Percentiles rank a stretch among this genome's conserved stretches.
These are phyloP conservation scores for Didymella lethalis DNA, from an alignment of 2,329 filamentous ascomycete species.

Conservation along the genomic window DNA sequence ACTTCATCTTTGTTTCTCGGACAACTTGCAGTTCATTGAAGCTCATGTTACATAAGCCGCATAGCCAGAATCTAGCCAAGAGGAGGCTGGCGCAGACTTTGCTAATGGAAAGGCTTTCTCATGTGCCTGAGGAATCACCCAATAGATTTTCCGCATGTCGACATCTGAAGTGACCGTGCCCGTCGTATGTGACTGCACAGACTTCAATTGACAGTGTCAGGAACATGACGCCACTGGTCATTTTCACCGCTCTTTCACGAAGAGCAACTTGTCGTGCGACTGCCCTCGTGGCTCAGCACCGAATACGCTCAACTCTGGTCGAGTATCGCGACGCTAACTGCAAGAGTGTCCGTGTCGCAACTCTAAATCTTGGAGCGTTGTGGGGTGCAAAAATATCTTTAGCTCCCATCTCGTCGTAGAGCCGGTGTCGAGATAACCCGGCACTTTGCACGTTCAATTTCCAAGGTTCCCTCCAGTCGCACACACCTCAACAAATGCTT, in stretches of 20 bases:
- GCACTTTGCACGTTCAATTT: conserved; percentile 4
- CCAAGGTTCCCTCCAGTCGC: background rate
- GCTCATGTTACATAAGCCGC: conserved; percentile 17
- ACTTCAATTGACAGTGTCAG: conserved; percentile 7
- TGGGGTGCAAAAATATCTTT: conserved; percentile 19
- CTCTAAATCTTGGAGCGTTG: conserved; percentile 9
- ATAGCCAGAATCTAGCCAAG: conserved; percentile 10
- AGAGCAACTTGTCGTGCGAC: conserved; percentile 7
- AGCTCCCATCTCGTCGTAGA: conserved; percentile 7
- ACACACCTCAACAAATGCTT: conserved; percentile 13
- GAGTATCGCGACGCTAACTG: conserved; percentile 12
- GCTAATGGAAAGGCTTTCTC: conserved; percentile 8
- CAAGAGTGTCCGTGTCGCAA: conserved; percentile 5
- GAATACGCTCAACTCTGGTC: conserved; percentile 8
- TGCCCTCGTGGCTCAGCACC: conserved; percentile 13
- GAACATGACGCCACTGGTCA: conserved; percentile 7
- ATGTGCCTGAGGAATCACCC: conserved; percentile 17
- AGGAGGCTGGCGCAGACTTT: conserved; percentile 17
- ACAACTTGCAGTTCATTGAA: conserved; percentile 19
- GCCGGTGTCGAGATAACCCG: conserved; percentile 6
- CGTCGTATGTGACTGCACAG: conserved; percentile 16
- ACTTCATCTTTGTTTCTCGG: background rate
- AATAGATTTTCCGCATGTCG: conserved; percentile 18
- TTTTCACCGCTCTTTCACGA: conserved; percentile 21
- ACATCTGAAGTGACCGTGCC: conserved; percentile 17